Evolutionary conservation across 2,329 filamentous ascomycete species (phyloP).

Genomic region (Leptodontidium sp.): DNA sequence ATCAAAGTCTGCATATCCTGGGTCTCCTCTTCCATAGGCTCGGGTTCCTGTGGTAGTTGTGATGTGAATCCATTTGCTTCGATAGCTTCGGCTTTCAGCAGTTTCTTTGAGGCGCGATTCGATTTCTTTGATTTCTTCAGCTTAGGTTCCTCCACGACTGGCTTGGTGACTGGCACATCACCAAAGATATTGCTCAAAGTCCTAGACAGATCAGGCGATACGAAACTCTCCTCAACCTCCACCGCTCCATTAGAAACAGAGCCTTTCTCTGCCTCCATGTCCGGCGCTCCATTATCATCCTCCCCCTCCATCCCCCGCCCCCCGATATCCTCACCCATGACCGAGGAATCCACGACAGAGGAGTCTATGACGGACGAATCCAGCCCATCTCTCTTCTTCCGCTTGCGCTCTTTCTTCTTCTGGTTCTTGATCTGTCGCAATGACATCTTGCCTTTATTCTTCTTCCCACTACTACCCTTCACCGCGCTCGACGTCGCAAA

Average conservation of each 20-base stretch:
- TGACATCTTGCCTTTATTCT: constrained; percentile 4
- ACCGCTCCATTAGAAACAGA: background rate
- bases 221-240: background rate
- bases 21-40: constrained; percentile 16
- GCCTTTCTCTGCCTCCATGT: background rate
- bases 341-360: constrained; percentile 14
- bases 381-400: constrained; percentile 7
- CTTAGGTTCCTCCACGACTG: background rate
- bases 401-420: constrained; percentile 19
- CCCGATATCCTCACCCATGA: constrained; percentile 2
- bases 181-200: constrained; percentile 5
- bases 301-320: background rate
- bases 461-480: background rate
- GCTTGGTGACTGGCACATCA: background rate
- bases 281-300: background rate
- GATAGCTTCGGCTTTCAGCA: background rate
- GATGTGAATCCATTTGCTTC: background rate
- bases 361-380: constrained; percentile 12
- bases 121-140: constrained; percentile 9
- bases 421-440: background rate
- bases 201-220: background rate
- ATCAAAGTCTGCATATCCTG: constrained; percentile 16
- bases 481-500: constrained; percentile 1
- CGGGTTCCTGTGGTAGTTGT: background rate
- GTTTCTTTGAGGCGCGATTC: background rate